Evolutionary conservation across 495 filamentous ascomycete genomes (phyloP).

Genomic region (Lindgomyces ingoldianus): DNA sequence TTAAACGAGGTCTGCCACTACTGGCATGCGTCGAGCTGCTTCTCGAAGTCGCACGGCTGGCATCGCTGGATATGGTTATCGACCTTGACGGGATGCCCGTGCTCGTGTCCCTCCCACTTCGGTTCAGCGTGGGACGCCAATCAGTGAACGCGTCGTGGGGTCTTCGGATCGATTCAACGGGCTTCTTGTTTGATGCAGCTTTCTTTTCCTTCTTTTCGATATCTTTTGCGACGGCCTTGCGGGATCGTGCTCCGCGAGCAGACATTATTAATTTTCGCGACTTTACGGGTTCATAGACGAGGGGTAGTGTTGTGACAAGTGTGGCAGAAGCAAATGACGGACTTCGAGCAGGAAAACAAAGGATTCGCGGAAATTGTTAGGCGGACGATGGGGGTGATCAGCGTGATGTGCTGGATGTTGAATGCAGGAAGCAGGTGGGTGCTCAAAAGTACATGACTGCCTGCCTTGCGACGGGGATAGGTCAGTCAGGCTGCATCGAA

Average conservation of each 20-base stretch:
- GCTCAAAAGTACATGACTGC: not conserved
- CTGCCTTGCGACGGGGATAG: not conserved
- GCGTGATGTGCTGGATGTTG: not conserved
- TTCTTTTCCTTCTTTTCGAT: slow-evolving; percentile 42
- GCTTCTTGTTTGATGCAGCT: slow-evolving; percentile 22
- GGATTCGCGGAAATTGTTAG: not conserved
- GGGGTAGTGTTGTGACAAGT: not conserved
- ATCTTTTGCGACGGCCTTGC: slow-evolving; percentile 38
- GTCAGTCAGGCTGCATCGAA: slow-evolving; percentile 1
- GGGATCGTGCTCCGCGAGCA: slow-evolving; percentile 35
- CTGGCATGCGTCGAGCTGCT: slow-evolving; percentile 23
- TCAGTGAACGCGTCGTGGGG: slow-evolving; percentile 30
- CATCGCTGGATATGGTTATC: slow-evolving; percentile 29
- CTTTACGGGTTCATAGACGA: not conserved
- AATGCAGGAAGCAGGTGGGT: not conserved
- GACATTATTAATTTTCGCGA: slow-evolving; percentile 25
- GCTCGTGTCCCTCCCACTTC: slow-evolving; percentile 7
- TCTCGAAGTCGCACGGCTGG: slow-evolving; percentile 20
- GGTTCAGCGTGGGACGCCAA: slow-evolving; percentile 26
- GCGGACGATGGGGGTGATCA: not conserved
- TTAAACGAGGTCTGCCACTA: slow-evolving; percentile 8
- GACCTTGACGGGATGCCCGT: slow-evolving; percentile 15
- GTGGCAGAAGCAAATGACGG: not conserved
- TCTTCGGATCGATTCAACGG: slow-evolving; percentile 16
- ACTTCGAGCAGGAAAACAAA: not conserved